Evolutionary conservation across 1,284 basidiomycete genomes (phyloP).

Genomic region (Malassezia psittaci): DNA sequence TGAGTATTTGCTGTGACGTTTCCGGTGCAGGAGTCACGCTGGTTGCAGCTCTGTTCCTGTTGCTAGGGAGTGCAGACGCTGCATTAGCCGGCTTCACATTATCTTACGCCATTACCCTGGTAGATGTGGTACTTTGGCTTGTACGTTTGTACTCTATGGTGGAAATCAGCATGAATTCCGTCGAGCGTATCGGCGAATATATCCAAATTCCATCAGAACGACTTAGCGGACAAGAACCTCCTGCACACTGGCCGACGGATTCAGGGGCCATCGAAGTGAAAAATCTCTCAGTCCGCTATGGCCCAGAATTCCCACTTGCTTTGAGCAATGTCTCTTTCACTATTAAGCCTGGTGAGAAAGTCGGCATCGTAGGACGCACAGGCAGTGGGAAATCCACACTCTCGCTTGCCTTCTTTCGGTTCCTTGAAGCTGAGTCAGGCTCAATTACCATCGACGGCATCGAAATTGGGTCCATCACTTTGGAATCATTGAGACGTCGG

Average conservation of each 20-base stretch:
- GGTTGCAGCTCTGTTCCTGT: slow-evolving; percentile 51
- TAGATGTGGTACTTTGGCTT: slow-evolving; percentile 57
- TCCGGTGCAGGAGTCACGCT: slow-evolving; percentile 39
- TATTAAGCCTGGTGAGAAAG: slow-evolving; percentile 42
- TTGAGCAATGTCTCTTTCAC: slow-evolving; percentile 39
- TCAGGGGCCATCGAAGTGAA: slow-evolving; percentile 38
- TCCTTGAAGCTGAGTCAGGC: slow-evolving; percentile 71
- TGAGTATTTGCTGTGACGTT: slow-evolving; percentile 44
- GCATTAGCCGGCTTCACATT: slow-evolving; percentile 40
- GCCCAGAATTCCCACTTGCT: slow-evolving; percentile 42
- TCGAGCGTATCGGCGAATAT: slow-evolving; percentile 47
- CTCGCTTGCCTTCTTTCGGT: slow-evolving; percentile 86
- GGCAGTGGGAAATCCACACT: slow-evolving; percentile 79
- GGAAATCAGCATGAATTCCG: slow-evolving; percentile 48
- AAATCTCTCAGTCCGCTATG: slow-evolving; percentile 43
- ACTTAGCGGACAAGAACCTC: slow-evolving; percentile 33
- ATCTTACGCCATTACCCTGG: slow-evolving; percentile 49
- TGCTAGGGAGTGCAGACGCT: slow-evolving; percentile 50
- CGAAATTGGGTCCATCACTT: slow-evolving; percentile 74
- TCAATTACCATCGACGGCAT: slow-evolving; percentile 76
- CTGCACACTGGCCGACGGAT: slow-evolving; percentile 46
- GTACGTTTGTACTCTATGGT: slow-evolving; percentile 37
- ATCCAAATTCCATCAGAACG: slow-evolving; percentile 34
- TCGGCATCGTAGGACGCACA: slow-evolving; percentile 55
- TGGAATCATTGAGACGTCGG: slow-evolving; percentile 70